Evolutionary conservation across 768 basidiomycete species (phyloP).

Genomic region (Tylopilus sp.): DNA sequence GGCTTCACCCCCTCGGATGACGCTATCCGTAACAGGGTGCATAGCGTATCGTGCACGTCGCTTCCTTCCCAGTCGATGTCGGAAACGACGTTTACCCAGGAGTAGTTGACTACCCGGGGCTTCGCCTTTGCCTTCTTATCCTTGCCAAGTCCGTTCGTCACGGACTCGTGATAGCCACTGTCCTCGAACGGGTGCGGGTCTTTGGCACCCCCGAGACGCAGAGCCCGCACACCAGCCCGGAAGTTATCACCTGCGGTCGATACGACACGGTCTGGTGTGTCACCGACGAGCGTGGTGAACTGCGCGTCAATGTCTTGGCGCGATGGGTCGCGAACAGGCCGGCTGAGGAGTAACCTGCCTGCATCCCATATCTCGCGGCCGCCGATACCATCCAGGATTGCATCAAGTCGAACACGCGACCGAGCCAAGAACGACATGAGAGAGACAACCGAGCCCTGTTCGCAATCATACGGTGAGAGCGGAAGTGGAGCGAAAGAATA

Average conservation of each 20-base stretch:
- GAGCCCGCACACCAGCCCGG: constrained; percentile 64
- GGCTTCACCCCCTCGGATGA: constrained; percentile 33
- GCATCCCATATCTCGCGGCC: constrained; percentile 79
- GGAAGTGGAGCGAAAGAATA: constrained; percentile 31
- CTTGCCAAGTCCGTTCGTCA: constrained; percentile 20
- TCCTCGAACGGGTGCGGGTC: constrained; percentile 27
- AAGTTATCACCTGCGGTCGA: constrained; percentile 73
- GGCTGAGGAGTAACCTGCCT: constrained; percentile 56
- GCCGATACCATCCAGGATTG: constrained; percentile 79
- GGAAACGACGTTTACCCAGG: constrained; percentile 77
- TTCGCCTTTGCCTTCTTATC: constrained; percentile 31
- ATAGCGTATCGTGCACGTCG: constrained; percentile 57
- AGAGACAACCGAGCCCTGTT: constrained; percentile 22
- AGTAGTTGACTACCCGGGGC: constrained; percentile 59
- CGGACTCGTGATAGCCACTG: constrained; percentile 22
- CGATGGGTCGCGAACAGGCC: constrained; percentile 24
- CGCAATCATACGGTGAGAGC: constrained; percentile 28
- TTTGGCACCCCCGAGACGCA: constrained; percentile 35
- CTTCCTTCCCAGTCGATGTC: constrained; percentile 84
- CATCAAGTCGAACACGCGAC: constrained; percentile 55
- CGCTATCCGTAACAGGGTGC: constrained; percentile 38
- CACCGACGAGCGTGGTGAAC: constrained; percentile 81
- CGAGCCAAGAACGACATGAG: constrained; percentile 26
- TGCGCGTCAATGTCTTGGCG: constrained; percentile 39
- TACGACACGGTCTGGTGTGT: constrained; percentile 58